A percentile compares a stretch with the other conserved stretches of the same genome.
These are phyloP conservation scores for Microdochium nivale DNA, from an alignment of 2,329 filamentous ascomycete genomes.

Conservation along the genomic window DNA sequence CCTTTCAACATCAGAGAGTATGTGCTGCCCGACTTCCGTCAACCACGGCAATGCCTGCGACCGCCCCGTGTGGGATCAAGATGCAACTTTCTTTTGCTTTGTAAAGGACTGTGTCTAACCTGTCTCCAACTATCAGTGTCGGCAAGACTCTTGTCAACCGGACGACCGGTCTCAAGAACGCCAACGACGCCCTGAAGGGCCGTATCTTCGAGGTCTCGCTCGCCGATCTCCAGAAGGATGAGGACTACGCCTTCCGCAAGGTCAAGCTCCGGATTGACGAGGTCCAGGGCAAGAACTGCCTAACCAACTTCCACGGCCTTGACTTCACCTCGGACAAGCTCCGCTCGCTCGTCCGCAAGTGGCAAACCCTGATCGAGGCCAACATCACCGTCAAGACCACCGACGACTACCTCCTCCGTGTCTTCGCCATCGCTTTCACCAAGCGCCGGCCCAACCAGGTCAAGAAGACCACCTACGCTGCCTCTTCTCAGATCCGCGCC, in stretches of 20 bases:
- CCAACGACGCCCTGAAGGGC: slow-evolving; percentile 98
- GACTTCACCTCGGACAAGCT: slow-evolving; percentile 99
- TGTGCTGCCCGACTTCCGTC: slow-evolving; percentile 14
- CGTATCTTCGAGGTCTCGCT: slow-evolving; percentile 98
- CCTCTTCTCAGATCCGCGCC: slow-evolving; percentile 90
- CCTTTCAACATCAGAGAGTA: slow-evolving; percentile 97
- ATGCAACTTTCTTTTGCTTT: background rate
- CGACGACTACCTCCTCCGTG: slow-evolving; percentile 97
- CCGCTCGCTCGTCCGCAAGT: slow-evolving; percentile 97
- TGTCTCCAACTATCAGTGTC: slow-evolving; percentile 55
- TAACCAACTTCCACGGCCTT: slow-evolving; percentile 99
- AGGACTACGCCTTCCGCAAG: slow-evolving; percentile 99
- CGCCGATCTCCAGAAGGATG: slow-evolving; percentile 98
- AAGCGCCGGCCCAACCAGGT: slow-evolving; percentile 99
- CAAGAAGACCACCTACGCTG: slow-evolving; percentile 99
- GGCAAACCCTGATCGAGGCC: slow-evolving; percentile 98
- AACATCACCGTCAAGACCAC: slow-evolving; percentile 99
- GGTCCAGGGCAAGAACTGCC: slow-evolving; percentile 99
- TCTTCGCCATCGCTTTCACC: slow-evolving; percentile 99
- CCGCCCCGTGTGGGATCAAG: background rate
- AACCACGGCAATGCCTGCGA: background rate
- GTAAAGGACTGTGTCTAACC: slow-evolving; percentile 13
- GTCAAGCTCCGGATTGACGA: slow-evolving; percentile 98
- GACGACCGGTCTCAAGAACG: slow-evolving; percentile 99
- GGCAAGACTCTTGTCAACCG: slow-evolving; percentile 99